Conservation (phyloP, 1,139 yeast genomes). For the Suhomyces anneliseae region DNA sequence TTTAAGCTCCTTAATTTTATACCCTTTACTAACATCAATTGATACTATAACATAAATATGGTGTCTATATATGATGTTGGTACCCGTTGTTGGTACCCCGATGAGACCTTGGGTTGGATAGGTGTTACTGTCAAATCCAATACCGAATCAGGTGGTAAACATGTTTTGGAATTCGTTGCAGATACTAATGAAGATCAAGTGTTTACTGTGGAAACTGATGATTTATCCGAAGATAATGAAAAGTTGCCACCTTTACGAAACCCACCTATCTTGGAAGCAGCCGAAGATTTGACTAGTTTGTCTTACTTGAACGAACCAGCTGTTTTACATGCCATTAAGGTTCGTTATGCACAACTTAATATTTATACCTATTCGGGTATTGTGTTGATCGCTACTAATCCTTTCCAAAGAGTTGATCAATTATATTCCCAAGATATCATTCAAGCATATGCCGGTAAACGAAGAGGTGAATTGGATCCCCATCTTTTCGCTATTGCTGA, state of each 20-base stretch:
- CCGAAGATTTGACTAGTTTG: constrained; percentile 89
- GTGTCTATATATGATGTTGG: constrained; percentile 36
- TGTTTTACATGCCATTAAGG: constrained; percentile 88
- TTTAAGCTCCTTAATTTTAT: too few relatives aligned
- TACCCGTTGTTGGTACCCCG: constrained; percentile 94
- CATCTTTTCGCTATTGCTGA: constrained; percentile 98
- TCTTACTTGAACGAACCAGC: constrained; percentile 96
- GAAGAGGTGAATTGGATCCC: constrained; percentile 93
- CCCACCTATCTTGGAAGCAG: constrained; percentile 91
- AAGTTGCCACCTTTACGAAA: constrained; percentile 81
- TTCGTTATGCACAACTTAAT: constrained; percentile 83
- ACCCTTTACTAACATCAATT: too few relatives aligned
- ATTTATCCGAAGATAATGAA: constrained; percentile 50
- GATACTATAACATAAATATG: constrained; percentile 14
- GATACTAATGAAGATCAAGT: constrained; percentile 56
- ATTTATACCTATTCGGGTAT: constrained; percentile 97
- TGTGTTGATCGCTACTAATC: constrained; percentile 94
- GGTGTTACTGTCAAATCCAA: constrained; percentile 75
- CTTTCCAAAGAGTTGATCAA: constrained; percentile 89
- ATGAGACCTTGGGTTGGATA: constrained; percentile 85
- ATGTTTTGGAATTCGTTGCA: constrained; percentile 56
- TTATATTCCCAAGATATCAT: constrained; percentile 88
- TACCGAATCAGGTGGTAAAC: constrained; percentile 50
- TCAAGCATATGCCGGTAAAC: constrained; percentile 89
- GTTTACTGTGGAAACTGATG: constrained; percentile 55